A percentile compares a stretch with the other conserved stretches of the same genome.
Conservation (phyloP, 495 filamentous ascomycete genomes). For the Aspergillus leporis region DNA sequence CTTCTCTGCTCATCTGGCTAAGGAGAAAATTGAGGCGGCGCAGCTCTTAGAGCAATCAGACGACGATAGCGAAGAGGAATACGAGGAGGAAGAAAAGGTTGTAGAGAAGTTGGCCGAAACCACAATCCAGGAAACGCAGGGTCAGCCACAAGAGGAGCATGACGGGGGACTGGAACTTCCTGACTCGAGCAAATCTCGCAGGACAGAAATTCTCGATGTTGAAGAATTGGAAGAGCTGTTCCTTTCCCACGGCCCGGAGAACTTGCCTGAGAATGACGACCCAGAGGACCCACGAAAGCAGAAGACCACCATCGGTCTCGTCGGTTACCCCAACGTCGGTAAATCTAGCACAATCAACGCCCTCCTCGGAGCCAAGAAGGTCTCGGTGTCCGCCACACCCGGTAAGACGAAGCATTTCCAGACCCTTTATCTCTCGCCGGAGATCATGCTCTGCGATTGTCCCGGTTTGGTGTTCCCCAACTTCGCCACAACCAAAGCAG, state of each 20-base stretch:
- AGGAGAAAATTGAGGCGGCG: slow-evolving; percentile 76
- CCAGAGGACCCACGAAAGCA: slow-evolving; percentile 38
- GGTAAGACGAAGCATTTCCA: slow-evolving; percentile 99
- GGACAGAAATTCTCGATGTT: slow-evolving; percentile 80
- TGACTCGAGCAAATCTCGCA: slow-evolving; percentile 40
- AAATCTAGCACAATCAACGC: slow-evolving; percentile 99
- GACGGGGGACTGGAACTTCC: slow-evolving; percentile 27
- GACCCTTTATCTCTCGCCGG: slow-evolving; percentile 88
- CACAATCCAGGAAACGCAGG: slow-evolving; percentile 44
- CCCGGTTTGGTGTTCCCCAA: slow-evolving; percentile 98
- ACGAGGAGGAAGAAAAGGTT: slow-evolving; percentile 44
- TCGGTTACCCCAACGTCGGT: slow-evolving; percentile 98
- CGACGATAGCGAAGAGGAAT: slow-evolving; percentile 47
- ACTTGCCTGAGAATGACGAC: slow-evolving; percentile 33
- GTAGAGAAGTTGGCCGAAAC: slow-evolving; percentile 35
- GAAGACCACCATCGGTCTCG: slow-evolving; percentile 87
- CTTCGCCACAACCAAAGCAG: slow-evolving; percentile 94
- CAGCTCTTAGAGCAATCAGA: slow-evolving; percentile 45
- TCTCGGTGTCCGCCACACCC: slow-evolving; percentile 94
- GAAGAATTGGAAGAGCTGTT: slow-evolving; percentile 92
- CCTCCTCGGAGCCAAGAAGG: slow-evolving; percentile 95
- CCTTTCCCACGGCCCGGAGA: slow-evolving; percentile 67
- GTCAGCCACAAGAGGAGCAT: slow-evolving; percentile 32
- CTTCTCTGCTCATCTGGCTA: slow-evolving; percentile 92
- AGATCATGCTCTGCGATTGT: slow-evolving; percentile 94